These are phyloP conservation scores for Misopates orontium DNA, from an alignment of 257 asterid genomes.

Conservation along the genomic window DNA sequence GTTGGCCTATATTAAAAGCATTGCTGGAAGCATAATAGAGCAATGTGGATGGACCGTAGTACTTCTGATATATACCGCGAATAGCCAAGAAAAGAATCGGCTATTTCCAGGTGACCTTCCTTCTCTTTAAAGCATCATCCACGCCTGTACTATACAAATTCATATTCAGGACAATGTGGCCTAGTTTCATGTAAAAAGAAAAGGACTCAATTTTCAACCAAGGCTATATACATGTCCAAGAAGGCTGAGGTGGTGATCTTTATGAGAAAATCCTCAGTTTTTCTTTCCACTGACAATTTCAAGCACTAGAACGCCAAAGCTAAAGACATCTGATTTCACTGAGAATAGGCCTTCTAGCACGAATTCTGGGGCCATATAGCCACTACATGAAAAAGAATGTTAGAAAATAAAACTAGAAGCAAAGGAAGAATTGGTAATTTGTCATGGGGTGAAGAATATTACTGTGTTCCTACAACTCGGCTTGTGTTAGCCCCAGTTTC, in stretches of 20 bases:
- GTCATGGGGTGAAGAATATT: conserved; percentile 23
- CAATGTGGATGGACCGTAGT: conserved; percentile 30
- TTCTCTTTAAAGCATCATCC: conserved; percentile 39
- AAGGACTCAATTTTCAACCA: not conserved
- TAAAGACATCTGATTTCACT: conserved; percentile 38
- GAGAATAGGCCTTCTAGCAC: conserved; percentile 33
- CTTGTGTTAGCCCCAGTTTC: conserved; percentile 48
- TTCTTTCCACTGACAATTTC: conserved; percentile 35
- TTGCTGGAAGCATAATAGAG: conserved; percentile 34
- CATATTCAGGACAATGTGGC: not conserved
- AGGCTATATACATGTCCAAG: conserved; percentile 37
- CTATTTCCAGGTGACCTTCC: conserved; percentile 37
- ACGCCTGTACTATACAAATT: conserved; percentile 29
- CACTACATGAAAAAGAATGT: conserved; percentile 16
- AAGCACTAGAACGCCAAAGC: conserved; percentile 36
- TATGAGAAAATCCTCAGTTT: conserved; percentile 29
- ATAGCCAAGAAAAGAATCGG: conserved; percentile 19
- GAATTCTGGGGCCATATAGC: conserved; percentile 46
- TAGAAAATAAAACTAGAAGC: not conserved
- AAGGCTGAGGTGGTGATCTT: conserved; percentile 42
- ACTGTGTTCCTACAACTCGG: conserved; percentile 58
- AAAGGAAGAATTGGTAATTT: not conserved
- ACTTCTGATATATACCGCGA: conserved; percentile 12
- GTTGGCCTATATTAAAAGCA: conserved; percentile 27
- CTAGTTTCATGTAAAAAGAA: not conserved